phyloP scores from a whole-genome alignment of 257 asterid genomes.

The Mitragyna speciosa region DNA sequence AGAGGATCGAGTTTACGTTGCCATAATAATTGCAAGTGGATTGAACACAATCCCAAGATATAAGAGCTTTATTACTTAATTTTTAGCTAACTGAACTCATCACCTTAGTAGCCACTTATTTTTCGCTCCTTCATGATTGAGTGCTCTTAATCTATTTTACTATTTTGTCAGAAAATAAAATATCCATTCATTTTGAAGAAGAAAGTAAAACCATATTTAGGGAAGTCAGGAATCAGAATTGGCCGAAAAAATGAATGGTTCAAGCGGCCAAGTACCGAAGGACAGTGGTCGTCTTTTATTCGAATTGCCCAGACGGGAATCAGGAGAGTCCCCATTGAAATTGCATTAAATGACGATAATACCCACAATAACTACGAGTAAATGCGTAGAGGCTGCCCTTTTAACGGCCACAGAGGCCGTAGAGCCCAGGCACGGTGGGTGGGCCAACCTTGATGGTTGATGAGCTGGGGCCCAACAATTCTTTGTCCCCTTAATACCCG shows the following conservation, averaged over 20 bases:
- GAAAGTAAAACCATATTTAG: not conserved
- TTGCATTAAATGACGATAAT: not conserved
- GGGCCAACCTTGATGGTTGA: constrained; percentile 17
- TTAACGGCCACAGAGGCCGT: not conserved
- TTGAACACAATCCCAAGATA: too few relatives aligned
- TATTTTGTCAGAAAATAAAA: too few relatives aligned
- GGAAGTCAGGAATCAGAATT: not conserved
- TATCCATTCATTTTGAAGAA: too few relatives aligned
- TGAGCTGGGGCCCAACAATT: constrained; percentile 18
- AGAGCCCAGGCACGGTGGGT: constrained; percentile 13
- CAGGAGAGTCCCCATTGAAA: not conserved
- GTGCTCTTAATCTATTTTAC: too few relatives aligned
- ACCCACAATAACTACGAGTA: not conserved
- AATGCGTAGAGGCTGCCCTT: not conserved
- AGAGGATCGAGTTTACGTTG: too few relatives aligned
- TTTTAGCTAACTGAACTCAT: too few relatives aligned
- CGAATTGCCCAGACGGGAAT: not conserved
- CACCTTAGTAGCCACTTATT: too few relatives aligned
- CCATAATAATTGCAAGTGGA: too few relatives aligned
- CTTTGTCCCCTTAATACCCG: constrained; percentile 35
- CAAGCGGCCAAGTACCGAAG: not conserved
- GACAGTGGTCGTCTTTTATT: not conserved
- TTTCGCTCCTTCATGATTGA: too few relatives aligned
- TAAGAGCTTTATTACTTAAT: too few relatives aligned
- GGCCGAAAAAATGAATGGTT: not conserved